Base-by-base conservation (phyloP, 371 early-diverging fungal genomes). In the Dentiscutata heterogama region DNA sequence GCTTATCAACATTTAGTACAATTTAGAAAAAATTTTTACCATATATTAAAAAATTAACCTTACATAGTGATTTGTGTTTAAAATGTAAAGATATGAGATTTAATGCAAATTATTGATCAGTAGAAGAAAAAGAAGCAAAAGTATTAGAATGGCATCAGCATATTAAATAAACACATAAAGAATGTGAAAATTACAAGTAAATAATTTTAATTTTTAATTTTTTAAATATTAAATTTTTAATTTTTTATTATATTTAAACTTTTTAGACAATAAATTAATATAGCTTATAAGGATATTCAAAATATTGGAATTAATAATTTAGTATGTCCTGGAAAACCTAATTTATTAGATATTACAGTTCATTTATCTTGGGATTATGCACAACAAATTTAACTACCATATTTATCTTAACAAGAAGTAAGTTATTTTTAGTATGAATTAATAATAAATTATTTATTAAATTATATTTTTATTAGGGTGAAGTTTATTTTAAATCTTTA, bases 361-460 rank as follows among this genome's bases (percentile, higher is more conserved):
- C 7, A 63, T 63, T 63, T 14, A 63, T 67, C 42, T 67, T 67
- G 67, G 16, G 16, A 67, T 67, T 67, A 35, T 67, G 67, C 67
- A 14, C 4, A 67, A 67, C 20, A 67, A 67, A 20, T 67, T 18
- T 11, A 67, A 67, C 20, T 67, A 67, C 67, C 67, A 18, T 31
- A 39, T 39, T 67, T 6, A 31, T 67, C 67, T 18, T 42, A 67
- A 39, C 67, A 67, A 39, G n/a, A 39, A 39, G 42, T 67, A 39
- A 35, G 42, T 67, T 42, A 39, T 35, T 31, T 67, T 67, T 35
- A 11, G 39, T 67, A 35, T 20, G 3, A 35, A 20, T 11, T 39
- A 67, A 31, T 39, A 31, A 35, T 18, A 67, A 18, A 63, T 63
- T 61, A 63, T 29, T 63, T 22, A 27, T 61, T 63, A 63, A 63